These are phyloP conservation scores for Ceratocystis papillata DNA, from an alignment of 2,329 filamentous ascomycete genomes.

Conservation along the genomic window DNA sequence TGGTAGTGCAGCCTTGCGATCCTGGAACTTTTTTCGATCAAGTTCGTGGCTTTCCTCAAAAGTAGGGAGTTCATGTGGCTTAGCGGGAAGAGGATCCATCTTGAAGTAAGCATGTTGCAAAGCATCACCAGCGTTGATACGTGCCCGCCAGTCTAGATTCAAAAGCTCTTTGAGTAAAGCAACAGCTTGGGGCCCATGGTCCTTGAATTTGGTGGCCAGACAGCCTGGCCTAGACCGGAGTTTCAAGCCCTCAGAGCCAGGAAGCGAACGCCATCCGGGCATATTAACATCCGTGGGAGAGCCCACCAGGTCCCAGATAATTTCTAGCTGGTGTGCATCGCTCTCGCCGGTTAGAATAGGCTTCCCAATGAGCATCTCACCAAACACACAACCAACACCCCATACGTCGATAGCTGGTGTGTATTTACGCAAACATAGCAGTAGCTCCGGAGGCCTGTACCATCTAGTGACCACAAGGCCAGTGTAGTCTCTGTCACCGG, in stretches of 20 bases:
- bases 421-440: slow-evolving; percentile 78
- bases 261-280: slow-evolving; percentile 78
- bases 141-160: slow-evolving; percentile 75
- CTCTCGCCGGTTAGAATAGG: slow-evolving; percentile 86
- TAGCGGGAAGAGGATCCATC: slow-evolving; percentile 63
- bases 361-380: slow-evolving; percentile 90
- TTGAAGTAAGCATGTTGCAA: slow-evolving; percentile 87
- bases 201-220: slow-evolving; percentile 61
- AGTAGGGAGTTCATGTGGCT: slow-evolving; percentile 73
- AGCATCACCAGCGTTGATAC: slow-evolving; percentile 89
- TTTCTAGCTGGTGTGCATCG: slow-evolving; percentile 77
- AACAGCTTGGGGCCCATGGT: slow-evolving; percentile 62
- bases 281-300: slow-evolving; percentile 82
- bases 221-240: slow-evolving; percentile 53
- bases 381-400: slow-evolving; percentile 98
- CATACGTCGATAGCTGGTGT: slow-evolving; percentile 98
- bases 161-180: slow-evolving; percentile 72
- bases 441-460: slow-evolving; percentile 89
- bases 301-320: slow-evolving; percentile 89
- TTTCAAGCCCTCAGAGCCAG: slow-evolving; percentile 65
- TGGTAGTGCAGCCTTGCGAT: slow-evolving; percentile 71
- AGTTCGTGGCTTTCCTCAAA: slow-evolving; percentile 95
- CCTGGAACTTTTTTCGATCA: slow-evolving; percentile 83
- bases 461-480: slow-evolving; percentile 93
- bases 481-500: slow-evolving; percentile 83